These are phyloP conservation scores for Tephrocybe rancida DNA, from an alignment of 768 basidiomycete genomes.

Conservation along the genomic window DNA sequence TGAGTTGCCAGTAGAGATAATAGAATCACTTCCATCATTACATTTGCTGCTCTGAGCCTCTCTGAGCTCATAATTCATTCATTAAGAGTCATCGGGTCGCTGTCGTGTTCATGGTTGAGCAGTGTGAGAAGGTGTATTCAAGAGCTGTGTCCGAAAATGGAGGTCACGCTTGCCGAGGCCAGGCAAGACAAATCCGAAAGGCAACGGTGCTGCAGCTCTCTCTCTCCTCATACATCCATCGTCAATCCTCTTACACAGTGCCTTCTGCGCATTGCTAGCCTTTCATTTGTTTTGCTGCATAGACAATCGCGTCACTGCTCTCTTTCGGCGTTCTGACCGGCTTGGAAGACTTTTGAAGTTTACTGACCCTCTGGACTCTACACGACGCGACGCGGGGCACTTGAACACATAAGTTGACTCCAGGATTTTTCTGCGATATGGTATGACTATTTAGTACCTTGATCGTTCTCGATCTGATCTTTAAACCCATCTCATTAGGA, in stretches of 20 bases:
- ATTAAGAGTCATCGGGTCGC: conserved; percentile 1
- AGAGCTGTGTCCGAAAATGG: conserved; percentile 10
- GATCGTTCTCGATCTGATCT: conserved; percentile 31
- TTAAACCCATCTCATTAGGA: conserved; percentile 9
- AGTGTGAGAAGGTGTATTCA: conserved; percentile 5
- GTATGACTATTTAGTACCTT: conserved; percentile 19
- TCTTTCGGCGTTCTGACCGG: not conserved
- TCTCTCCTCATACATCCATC: conserved; percentile 14
- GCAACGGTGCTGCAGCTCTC: conserved; percentile 13
- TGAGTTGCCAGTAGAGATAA: too few relatives aligned
- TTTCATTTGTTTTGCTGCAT: not conserved
- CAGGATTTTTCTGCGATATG: conserved; percentile 24
- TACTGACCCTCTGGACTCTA: conserved; percentile 12
- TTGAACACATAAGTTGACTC: conserved; percentile 7
- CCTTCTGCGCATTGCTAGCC: not conserved
- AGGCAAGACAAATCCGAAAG: conserved; percentile 25
- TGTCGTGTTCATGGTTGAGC: not conserved
- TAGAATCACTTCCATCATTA: too few relatives aligned
- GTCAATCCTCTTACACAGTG: not conserved
- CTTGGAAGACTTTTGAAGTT: not conserved
- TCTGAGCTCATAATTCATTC: not conserved
- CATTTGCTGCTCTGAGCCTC: too few relatives aligned
- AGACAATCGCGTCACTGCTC: conserved; percentile 2
- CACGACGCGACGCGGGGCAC: conserved; percentile 37
- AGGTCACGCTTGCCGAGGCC: conserved; percentile 21